These are phyloP conservation scores for Phaeosphaeria sp. DNA, from an alignment of 2,329 filamentous ascomycete species.

Conservation along the genomic window DNA sequence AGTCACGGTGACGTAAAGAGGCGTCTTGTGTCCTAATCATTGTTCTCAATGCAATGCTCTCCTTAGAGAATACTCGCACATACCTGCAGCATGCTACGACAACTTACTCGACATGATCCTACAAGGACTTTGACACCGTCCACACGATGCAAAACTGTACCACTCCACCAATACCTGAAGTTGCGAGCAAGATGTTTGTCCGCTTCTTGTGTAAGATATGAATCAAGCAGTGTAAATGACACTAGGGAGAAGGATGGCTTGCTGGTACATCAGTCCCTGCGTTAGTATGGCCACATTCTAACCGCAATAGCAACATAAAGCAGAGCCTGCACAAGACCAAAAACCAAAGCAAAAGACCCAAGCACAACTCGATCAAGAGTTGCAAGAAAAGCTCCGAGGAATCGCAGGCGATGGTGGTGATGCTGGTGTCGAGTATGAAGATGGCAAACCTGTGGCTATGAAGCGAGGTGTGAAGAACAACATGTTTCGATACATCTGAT, in stretches of 20 bases:
- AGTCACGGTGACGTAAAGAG: conserved; percentile 33
- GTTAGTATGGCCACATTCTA: neutral
- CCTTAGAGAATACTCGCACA: neutral
- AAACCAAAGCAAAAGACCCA: conserved; percentile 59
- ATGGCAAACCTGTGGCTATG: conserved; percentile 74
- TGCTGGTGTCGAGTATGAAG: conserved; percentile 75
- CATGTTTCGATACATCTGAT: conserved; percentile 75
- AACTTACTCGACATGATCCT: neutral
- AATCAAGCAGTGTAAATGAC: neutral
- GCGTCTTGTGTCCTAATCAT: neutral
- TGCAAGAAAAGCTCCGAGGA: conserved; percentile 69
- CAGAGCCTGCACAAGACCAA: conserved; percentile 17
- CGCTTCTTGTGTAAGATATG: neutral
- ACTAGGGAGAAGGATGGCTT: conserved; percentile 1
- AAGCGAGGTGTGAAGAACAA: conserved; percentile 77
- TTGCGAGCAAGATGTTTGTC: neutral
- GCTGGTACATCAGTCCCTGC: neutral
- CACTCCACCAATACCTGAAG: neutral
- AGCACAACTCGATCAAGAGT: conserved; percentile 70
- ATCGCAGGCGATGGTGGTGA: conserved; percentile 73
- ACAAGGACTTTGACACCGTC: neutral
- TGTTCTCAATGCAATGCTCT: neutral
- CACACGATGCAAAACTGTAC: neutral
- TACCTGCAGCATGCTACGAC: conserved; percentile 1
- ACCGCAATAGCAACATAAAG: conserved; percentile 13